Evolutionary conservation across 140 eudicot species (phyloP).

Genomic region (Stevia rebaudiana): DNA sequence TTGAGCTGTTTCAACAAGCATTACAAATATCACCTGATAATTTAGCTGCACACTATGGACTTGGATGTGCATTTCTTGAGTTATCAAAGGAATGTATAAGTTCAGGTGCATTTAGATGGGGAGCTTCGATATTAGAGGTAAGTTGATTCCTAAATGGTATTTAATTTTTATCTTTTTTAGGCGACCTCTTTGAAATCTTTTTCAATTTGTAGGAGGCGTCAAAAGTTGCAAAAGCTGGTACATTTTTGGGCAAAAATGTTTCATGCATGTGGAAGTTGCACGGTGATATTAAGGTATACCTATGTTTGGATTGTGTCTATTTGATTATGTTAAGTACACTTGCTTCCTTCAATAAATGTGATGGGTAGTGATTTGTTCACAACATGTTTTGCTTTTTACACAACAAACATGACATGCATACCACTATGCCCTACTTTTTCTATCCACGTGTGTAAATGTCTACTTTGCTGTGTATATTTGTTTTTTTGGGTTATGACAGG

Average conservation of each 20-base stretch:
- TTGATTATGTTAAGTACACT: background rate
- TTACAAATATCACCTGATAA: conserved; percentile 58
- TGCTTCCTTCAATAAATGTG: conserved; percentile 1
- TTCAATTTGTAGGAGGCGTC: conserved; percentile 67
- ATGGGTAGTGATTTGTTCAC: background rate
- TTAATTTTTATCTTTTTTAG: background rate
- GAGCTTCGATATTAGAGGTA: conserved; percentile 87
- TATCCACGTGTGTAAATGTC: background rate
- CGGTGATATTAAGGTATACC: conserved; percentile 88
- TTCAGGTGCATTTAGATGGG: conserved; percentile 90
- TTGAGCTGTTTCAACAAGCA: conserved; percentile 83
- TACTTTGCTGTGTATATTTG: conserved; percentile 4
- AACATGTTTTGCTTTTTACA: background rate
- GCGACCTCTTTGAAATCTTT: background rate
- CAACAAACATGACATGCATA: background rate
- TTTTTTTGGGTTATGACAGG: background rate
- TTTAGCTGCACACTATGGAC: conserved; percentile 75
- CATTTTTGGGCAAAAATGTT: conserved; percentile 55
- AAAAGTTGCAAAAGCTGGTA: conserved; percentile 40
- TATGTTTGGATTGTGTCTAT: background rate
- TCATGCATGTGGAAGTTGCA: conserved; percentile 90
- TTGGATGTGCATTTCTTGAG: conserved; percentile 80
- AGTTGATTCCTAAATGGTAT: conserved; percentile 5
- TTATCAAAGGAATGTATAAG: conserved; percentile 74
- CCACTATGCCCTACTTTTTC: background rate